Base-by-base conservation (phyloP, 2,329 filamentous ascomycete species). In the Beauveria rudraprayagi region DNA sequence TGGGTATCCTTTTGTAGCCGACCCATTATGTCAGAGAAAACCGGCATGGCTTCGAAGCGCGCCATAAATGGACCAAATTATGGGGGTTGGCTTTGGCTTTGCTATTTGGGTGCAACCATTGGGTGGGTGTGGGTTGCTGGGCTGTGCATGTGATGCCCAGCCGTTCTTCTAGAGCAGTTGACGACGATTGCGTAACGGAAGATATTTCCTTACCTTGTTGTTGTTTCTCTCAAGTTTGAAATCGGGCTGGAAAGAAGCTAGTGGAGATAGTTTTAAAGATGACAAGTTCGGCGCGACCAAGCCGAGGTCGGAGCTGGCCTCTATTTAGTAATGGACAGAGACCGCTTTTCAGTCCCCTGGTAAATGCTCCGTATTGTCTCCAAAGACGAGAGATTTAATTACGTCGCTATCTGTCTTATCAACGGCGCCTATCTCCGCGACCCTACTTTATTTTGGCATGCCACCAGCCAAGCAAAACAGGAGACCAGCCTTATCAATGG, bases 371-470 rank as follows among this genome's bases (percentile, higher is more conserved):
- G 30, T 37, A 43, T 53, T 34, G 40, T 54, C 41, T 54, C 19
- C 26, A 53, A 40, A 19, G 34, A 47, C 57, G 57, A 60, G 57
- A 60, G 57, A 60, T 60, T 60, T 60, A 60, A 60, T 46, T 60
- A 47, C 54, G 53, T 50, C 57, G 41, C 57, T 60, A 60, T 60
- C 57, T 60, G 53, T 60, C 57, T 60, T 60, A 60, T 60, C 44
- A 60, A 60, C 48, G 57, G 57, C 41, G 48, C 24, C 26, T 37
- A 53, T 60, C 57, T 60, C 50, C 50, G 48, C 40, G 50, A 53
- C 50, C 30, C 48, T 60, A 51, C 9, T 56, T 30, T 48, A 47
- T 24, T 30, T 14, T 28, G 24, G 30, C 34, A 52, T 59, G 47
- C 52, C 43, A 59, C 47, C 41, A 59, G 48, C 47, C 56, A 59